Evolutionary conservation across 345 rosid species (phyloP), one percentile per base, ranked within the genome.

Genomic region (Garcia nutans): DNA sequence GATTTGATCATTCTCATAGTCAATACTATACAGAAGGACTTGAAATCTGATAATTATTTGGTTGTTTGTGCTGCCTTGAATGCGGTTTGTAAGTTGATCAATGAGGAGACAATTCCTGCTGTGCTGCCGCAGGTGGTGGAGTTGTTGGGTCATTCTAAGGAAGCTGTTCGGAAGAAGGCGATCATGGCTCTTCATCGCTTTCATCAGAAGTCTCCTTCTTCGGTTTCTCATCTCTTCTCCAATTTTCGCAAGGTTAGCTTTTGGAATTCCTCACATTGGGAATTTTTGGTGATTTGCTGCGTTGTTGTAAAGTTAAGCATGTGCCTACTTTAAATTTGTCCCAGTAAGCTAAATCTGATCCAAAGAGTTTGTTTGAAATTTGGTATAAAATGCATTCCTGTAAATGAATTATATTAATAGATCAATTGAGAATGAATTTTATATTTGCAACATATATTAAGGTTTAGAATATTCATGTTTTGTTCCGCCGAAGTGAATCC

Each of bases 61-160:
- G 89, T 93, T 60, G 99, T 96, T 19, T 96, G 92, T 68, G 92
- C 95, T 1, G 99, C 99, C 1, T 79, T 96, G 74, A 93, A 89
- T 76, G 99, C 97, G 16, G 96, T 96, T 3, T 93, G 97, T 80
- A 89, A 83, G 87, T 70, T 96, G 84, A 96, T 96, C 67, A 96
- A 96, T 68, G 99, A 96, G 86, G 99, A 96, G 87, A 96, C 99
- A 2, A 96, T 96, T 42, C 99, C 99, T 15, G 99, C 99, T 37
- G 97, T 96, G 72, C 55, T 96, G 81, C 97, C 94, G 12, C 99
- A 92, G 86, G 91, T 96, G 16, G 95, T 93, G 22, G 98, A 93
- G 77, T 76, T 96, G 73, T 76, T 96, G 71, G 89, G 84, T 2
- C 99, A 96, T 73, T 84, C 85, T 0, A 96, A 96, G 85, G 99